Base-by-base conservation (phyloP, 805 yeast genomes). In the Wickerhamomyces queroliae region DNA sequence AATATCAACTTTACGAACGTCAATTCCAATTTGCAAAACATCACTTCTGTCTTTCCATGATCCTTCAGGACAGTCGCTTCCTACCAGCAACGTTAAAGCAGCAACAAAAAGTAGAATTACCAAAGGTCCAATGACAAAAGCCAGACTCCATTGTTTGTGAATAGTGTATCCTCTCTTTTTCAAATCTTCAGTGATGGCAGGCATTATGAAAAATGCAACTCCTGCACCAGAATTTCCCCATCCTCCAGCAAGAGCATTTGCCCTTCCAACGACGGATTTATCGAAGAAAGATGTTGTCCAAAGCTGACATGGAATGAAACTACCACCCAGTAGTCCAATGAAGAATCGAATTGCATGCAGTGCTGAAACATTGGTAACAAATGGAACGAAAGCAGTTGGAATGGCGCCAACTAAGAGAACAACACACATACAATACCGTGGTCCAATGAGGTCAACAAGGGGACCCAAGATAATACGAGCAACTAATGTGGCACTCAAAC, bases 311-410 rank as follows among this genome's bases (percentile, higher is more conserved):
- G 59, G 55, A 22, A 58, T 50, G 37, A 58, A 58, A 22, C 58
- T 52, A 13, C 59, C 58, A 23, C 66, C 67, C 8, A 62, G 44
- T 12, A 72, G 48, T 0, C 76, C 78, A 25, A 68, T 47, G 12
- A 67, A 47, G 41, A 70, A 69, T 24, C 62, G 44, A 17, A 62
- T 42, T 3, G 55, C 62, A 36, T 64, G 63, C 7, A 64, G 39
- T 1, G 53, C 53, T 7, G 37, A 32, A 33, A 57, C 45, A 40
- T 52, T 54, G 15, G 42, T 38, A 17, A 56, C 56, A 4, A 48
- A 39, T 3, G 59, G 57, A 21, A 48, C 50, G 26, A 54, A 42
- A 9, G 59, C 62, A 15, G 61, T 58, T 20, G 63, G 62, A 11
- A 58, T 42, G 23, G 58, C 46, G 8, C 63, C 63, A 2, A 45